A percentile compares a stretch with the other conserved stretches of the same genome.
Conservation (phyloP, 768 basidiomycete species). For the Boletellus ananiceps region DNA sequence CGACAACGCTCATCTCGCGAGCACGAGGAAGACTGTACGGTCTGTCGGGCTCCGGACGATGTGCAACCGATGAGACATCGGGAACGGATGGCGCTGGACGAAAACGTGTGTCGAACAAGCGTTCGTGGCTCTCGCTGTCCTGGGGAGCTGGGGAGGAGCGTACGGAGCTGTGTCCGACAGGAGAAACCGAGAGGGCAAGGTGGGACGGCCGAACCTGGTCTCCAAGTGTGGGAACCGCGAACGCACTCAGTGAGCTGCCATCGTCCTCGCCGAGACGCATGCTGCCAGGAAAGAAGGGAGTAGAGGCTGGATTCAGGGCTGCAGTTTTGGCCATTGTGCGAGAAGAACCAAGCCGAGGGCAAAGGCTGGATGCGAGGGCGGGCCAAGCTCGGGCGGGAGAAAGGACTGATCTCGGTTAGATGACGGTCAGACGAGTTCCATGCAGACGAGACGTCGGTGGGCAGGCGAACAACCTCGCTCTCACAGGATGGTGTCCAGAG, state of each 20-base stretch:
- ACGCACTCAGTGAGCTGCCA: constrained; percentile 31
- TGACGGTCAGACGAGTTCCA: constrained; percentile 26
- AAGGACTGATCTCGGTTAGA: constrained; percentile 22
- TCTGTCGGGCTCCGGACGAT: constrained; percentile 44
- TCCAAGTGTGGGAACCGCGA: constrained; percentile 44
- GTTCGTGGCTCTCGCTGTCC: constrained; percentile 26
- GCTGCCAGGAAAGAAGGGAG: constrained; percentile 76
- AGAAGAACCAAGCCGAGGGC: constrained; percentile 21
- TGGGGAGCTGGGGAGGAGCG: constrained; percentile 57
- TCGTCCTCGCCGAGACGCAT: constrained; percentile 57
- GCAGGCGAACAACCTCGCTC: constrained; percentile 5
- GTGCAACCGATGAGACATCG: constrained; percentile 47
- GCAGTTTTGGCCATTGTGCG: constrained; percentile 68
- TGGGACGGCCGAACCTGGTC: constrained; percentile 43
- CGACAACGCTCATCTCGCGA: constrained; percentile 48
- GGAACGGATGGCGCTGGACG: constrained; percentile 34
- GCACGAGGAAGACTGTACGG: constrained; percentile 38
- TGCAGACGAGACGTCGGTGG: constrained; percentile 17
- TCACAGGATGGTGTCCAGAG: constrained; percentile 12
- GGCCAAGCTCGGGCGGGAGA: background rate
- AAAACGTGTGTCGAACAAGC: constrained; percentile 19
- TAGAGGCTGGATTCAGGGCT: constrained; percentile 75
- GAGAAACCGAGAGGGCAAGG: constrained; percentile 56
- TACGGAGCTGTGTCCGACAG: constrained; percentile 62
- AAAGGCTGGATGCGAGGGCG: constrained; percentile 12